Percentiles rank a stretch among this genome's conserved stretches.
These are phyloP conservation scores for Pseudocercospora eumusae DNA, from an alignment of 2,329 filamentous ascomycete genomes.

Conservation along the genomic window DNA sequence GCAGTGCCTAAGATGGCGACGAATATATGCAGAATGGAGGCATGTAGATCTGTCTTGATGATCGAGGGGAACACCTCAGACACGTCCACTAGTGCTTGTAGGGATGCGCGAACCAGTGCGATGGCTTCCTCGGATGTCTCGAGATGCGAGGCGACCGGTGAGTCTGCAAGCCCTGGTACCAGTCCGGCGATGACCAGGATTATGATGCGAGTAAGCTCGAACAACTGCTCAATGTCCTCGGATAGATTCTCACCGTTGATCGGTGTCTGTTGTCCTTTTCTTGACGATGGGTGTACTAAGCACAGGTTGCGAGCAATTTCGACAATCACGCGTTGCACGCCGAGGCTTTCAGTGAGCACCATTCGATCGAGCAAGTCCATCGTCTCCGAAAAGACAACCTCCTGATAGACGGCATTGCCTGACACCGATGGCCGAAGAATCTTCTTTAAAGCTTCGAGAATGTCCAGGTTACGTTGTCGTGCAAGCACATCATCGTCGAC, in stretches of 20 bases:
- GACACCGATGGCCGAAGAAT: conserved; percentile 93
- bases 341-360: conserved; percentile 83
- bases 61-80: conserved; percentile 94
- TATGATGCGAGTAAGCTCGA: conserved; percentile 94
- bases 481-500: conserved; percentile 50
- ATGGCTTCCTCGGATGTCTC: conserved; percentile 80
- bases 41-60: conserved; percentile 93
- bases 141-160: conserved; percentile 55
- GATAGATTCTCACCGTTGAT: conserved; percentile 68
- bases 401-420: conserved; percentile 93
- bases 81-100: conserved; percentile 89
- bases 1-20: conserved; percentile 87
- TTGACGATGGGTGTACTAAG: conserved; percentile 85
- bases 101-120: conserved; percentile 72
- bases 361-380: conserved; percentile 94
- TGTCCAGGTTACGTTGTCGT: conserved; percentile 61
- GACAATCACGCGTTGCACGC: conserved; percentile 89
- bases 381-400: conserved; percentile 93
- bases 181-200: conserved; percentile 87
- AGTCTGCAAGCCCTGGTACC: conserved; percentile 75
- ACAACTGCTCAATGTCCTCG: conserved; percentile 96
- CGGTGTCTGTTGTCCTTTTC: conserved; percentile 53
- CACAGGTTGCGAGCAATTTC: conserved; percentile 90
- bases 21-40: conserved; percentile 96
- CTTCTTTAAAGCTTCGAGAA: conserved; percentile 88